Evolutionary conservation across 1,139 yeast species (phyloP).

Genomic region (Citeromyces siamensis): DNA sequence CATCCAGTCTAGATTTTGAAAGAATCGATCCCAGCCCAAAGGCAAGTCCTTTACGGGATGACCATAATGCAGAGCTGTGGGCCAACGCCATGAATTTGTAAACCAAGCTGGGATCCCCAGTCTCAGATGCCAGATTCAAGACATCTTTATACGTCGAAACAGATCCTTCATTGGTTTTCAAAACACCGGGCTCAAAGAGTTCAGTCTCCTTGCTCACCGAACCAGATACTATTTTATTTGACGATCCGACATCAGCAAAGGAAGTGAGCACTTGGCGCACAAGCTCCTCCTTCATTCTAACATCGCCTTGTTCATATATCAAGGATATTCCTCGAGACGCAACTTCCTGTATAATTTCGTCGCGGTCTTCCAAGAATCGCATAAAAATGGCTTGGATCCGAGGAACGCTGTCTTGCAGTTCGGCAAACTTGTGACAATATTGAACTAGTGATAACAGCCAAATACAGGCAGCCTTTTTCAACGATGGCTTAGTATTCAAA

Average conservation of each 20-base stretch:
- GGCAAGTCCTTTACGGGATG: conserved; percentile 88
- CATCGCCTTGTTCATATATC: conserved; percentile 68
- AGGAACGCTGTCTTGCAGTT: conserved; percentile 30
- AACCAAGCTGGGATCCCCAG: conserved; percentile 90
- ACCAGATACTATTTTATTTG: conserved; percentile 45
- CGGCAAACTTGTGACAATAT: conserved; percentile 42
- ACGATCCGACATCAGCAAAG: conserved; percentile 59
- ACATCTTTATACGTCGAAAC: conserved; percentile 85
- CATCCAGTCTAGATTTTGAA: conserved; percentile 65
- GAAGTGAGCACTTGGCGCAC: conserved; percentile 68
- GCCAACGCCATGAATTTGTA: conserved; percentile 93
- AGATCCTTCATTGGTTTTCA: conserved; percentile 76
- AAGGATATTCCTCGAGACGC: conserved; percentile 84
- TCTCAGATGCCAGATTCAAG: conserved; percentile 77
- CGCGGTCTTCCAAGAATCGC: conserved; percentile 61
- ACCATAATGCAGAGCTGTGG: conserved; percentile 81
- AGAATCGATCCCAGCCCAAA: conserved; percentile 83
- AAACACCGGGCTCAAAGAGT: conserved; percentile 70
- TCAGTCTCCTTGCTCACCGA: conserved; percentile 70
- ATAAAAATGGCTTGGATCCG: conserved; percentile 58
- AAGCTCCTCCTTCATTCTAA: conserved; percentile 55
- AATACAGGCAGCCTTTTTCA: conserved; percentile 68
- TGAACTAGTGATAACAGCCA: conserved; percentile 80
- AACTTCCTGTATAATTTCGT: conserved; percentile 79
- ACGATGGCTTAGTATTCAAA: conserved; percentile 55